A percentile compares a stretch with the other conserved stretches of the same genome.
Conservation (phyloP, 2,329 filamentous ascomycete species). For the Pseudocercospora fuligena region DNA sequence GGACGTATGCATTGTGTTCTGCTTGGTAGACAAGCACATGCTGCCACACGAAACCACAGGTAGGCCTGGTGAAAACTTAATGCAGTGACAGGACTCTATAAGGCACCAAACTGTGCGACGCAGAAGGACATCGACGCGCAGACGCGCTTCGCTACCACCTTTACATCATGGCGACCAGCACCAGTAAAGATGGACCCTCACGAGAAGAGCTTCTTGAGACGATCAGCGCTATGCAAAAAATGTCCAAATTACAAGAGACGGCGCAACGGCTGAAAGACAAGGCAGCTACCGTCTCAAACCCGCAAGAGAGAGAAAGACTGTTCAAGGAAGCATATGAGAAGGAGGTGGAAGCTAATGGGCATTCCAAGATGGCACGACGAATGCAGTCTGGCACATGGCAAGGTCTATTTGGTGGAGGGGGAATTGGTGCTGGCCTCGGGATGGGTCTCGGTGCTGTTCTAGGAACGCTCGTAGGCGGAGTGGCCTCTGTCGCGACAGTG, state of each 20-base stretch:
- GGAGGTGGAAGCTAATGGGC: constrained; percentile 39
- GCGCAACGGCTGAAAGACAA: constrained; percentile 31
- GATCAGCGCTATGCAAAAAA: constrained; percentile 32
- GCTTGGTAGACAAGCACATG: not conserved
- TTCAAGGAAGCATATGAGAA: constrained; percentile 40
- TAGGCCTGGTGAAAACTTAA: not conserved
- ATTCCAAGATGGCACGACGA: constrained; percentile 33
- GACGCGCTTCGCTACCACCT: not conserved
- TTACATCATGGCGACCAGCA: not conserved
- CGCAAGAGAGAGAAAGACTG: constrained; percentile 35
- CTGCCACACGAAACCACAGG: not conserved
- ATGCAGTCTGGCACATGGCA: constrained; percentile 46
- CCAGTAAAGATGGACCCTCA: not conserved
- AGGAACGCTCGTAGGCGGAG: constrained; percentile 39
- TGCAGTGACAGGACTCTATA: not conserved
- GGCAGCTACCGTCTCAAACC: constrained; percentile 28
- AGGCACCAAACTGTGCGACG: not conserved
- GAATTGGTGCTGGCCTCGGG: constrained; percentile 48
- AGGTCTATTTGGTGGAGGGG: constrained; percentile 47
- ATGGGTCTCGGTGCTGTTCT: constrained; percentile 50
- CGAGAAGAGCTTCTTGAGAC: constrained; percentile 31
- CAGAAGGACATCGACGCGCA: not conserved
- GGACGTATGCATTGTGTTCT: not conserved
- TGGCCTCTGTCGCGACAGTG: constrained; percentile 25
- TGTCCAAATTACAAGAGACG: constrained; percentile 29